Percentiles rank a stretch among this genome's conserved stretches.
Conservation (phyloP, 1,284 basidiomycete species). For the Cryptococcus amylolentus region DNA sequence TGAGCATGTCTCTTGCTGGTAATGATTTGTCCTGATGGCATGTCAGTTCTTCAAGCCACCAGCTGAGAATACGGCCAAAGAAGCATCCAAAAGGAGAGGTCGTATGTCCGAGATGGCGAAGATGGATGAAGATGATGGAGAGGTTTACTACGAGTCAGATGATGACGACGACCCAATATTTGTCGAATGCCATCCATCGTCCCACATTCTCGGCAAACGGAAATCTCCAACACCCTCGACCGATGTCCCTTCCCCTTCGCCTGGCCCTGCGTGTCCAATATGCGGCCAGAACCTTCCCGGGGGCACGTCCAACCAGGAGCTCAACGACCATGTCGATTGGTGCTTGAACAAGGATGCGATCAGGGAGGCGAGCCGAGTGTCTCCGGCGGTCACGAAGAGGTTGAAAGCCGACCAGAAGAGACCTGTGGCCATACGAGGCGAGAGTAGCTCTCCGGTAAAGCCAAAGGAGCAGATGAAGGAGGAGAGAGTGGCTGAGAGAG, state of each 20-base stretch:
- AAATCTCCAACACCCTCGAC: slow-evolving; percentile 1
- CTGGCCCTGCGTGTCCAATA: slow-evolving; percentile 42
- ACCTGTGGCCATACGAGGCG: neutral
- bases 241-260: slow-evolving; percentile 3
- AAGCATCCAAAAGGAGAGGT: slow-evolving; percentile 1
- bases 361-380: slow-evolving; percentile 8
- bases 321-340: slow-evolving; percentile 48
- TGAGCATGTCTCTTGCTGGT: slow-evolving; percentile 13
- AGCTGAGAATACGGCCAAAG: slow-evolving; percentile 5
- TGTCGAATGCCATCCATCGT: neutral
- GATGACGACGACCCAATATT: slow-evolving; percentile 2
- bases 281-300: slow-evolving; percentile 31
- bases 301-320: slow-evolving; percentile 35
- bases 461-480: neutral
- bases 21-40: neutral
- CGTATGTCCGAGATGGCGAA: slow-evolving; percentile 9
- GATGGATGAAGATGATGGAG: slow-evolving; percentile 7
- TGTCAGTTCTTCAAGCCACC: slow-evolving; percentile 32
- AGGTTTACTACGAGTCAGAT: slow-evolving; percentile 1
- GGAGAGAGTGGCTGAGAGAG: neutral
- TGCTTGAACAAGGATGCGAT: slow-evolving; percentile 44
- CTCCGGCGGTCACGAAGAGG: neutral
- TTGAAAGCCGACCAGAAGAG: neutral
- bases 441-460: neutral
- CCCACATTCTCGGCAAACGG: slow-evolving; percentile 4